A percentile compares a stretch with the other conserved stretches of the same genome.
Conservation (phyloP, 139 green algal species). For the Astrephomene gubernaculifera region DNA sequence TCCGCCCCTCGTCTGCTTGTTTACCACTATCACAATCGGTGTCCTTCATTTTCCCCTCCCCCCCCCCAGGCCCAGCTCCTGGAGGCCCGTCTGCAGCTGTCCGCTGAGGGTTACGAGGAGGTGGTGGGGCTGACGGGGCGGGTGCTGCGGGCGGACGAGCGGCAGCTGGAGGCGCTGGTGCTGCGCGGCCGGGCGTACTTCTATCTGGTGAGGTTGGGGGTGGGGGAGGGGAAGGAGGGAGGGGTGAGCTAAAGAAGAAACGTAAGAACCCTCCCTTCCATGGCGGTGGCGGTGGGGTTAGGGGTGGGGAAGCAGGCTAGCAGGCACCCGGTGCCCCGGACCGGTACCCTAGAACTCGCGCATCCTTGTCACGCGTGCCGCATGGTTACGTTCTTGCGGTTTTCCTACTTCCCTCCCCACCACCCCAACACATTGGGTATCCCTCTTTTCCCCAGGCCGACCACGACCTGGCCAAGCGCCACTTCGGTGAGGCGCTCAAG, state of each 20-base stretch:
- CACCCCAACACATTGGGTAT: too few relatives aligned
- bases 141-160: conserved; percentile 63
- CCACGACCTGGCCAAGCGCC: conserved; percentile 68
- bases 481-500: conserved; percentile 75
- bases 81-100: not conserved
- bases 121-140: conserved; percentile 58
- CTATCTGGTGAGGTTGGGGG: conserved; percentile 46
- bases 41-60: not conserved
- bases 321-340: too few relatives aligned
- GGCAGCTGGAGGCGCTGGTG: conserved; percentile 61
- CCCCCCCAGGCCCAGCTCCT: not conserved
- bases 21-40: too few relatives aligned
- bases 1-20: too few relatives aligned
- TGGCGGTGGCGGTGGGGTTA: not conserved
- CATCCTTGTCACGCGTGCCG: too few relatives aligned
- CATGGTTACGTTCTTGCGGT: too few relatives aligned
- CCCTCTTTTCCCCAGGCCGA: conserved; percentile 44
- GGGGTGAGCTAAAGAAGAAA: too few relatives aligned
- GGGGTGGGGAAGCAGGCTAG: not conserved
- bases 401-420: too few relatives aligned
- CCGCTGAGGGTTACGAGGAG: conserved; percentile 2
- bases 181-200: conserved; percentile 71
- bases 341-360: too few relatives aligned
- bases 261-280: too few relatives aligned
- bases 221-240: too few relatives aligned